Conservation (phyloP, 768 basidiomycete species). For the Lanmaoa rubissima region DNA sequence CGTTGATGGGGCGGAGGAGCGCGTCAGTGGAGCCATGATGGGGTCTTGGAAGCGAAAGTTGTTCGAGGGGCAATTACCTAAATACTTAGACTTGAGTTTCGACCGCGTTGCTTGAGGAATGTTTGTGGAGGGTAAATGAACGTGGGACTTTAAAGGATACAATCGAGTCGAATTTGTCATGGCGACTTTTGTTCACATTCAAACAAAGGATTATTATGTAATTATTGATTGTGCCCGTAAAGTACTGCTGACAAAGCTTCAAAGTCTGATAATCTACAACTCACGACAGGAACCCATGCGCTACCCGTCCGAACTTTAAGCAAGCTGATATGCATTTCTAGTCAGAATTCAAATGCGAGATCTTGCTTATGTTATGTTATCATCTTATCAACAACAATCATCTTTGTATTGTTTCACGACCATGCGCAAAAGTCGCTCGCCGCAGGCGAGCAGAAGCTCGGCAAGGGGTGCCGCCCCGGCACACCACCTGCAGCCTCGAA, state of each 20-base stretch:
- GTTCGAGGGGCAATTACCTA: not conserved
- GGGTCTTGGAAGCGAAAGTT: not conserved
- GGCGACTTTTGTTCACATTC: not conserved
- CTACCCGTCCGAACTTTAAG: too few relatives aligned
- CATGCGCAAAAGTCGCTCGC: too few relatives aligned
- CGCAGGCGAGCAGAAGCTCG: too few relatives aligned
- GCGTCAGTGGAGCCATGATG: constrained; percentile 27
- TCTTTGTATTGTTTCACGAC: too few relatives aligned
- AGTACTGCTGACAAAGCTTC: not conserved
- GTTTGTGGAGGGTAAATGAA: not conserved
- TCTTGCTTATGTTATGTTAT: too few relatives aligned
- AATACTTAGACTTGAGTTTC: not conserved
- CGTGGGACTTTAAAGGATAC: not conserved
- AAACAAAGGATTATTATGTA: not conserved
- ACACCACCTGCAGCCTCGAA: too few relatives aligned
- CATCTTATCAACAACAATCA: too few relatives aligned
- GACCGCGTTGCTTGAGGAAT: not conserved
- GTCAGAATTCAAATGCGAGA: not conserved
- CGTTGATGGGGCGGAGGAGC: constrained; percentile 32
- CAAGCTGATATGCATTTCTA: not conserved
- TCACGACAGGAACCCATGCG: not conserved
- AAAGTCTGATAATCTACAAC: not conserved
- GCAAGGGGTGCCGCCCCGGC: too few relatives aligned
- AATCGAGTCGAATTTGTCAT: not conserved
- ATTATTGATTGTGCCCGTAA: not conserved